These are phyloP conservation scores for Botryotinia convoluta DNA, from an alignment of 2,329 filamentous ascomycete species.

Conservation along the genomic window DNA sequence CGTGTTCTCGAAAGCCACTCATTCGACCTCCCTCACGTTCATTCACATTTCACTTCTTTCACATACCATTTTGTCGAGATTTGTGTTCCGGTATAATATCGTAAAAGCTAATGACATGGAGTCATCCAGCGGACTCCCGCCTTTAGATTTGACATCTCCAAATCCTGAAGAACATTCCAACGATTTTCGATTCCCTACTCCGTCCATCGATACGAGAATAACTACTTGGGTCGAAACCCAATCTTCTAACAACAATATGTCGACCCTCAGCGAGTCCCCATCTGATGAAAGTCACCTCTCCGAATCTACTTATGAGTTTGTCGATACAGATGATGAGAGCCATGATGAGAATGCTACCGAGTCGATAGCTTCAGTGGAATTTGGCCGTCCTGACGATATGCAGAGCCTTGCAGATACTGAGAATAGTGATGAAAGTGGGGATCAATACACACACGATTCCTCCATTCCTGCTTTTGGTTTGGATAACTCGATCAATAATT, in stretches of 20 bases:
- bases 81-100: conserved; percentile 5
- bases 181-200: conserved; percentile 32
- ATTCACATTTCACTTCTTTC: neutral
- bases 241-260: conserved; percentile 33
- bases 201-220: conserved; percentile 33
- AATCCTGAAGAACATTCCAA: conserved; percentile 24
- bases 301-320: conserved; percentile 39
- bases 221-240: conserved; percentile 35
- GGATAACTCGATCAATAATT: conserved; percentile 31
- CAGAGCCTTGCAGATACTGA: conserved; percentile 40
- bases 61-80: neutral
- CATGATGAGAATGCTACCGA: conserved; percentile 39
- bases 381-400: conserved; percentile 38
- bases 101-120: conserved; percentile 38
- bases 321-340: conserved; percentile 39
- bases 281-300: conserved; percentile 36
- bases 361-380: conserved; percentile 39
- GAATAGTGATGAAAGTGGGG: conserved; percentile 37
- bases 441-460: conserved; percentile 27
- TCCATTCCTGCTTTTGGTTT: conserved; percentile 30
- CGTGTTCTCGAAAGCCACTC: neutral
- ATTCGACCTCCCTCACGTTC: conserved; percentile 3
- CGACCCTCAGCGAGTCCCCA: conserved; percentile 31
- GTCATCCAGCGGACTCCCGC: conserved; percentile 30
- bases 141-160: conserved; percentile 21